Conservation (phyloP, 2,329 filamentous ascomycete species). For the Lachnellula cervina region DNA sequence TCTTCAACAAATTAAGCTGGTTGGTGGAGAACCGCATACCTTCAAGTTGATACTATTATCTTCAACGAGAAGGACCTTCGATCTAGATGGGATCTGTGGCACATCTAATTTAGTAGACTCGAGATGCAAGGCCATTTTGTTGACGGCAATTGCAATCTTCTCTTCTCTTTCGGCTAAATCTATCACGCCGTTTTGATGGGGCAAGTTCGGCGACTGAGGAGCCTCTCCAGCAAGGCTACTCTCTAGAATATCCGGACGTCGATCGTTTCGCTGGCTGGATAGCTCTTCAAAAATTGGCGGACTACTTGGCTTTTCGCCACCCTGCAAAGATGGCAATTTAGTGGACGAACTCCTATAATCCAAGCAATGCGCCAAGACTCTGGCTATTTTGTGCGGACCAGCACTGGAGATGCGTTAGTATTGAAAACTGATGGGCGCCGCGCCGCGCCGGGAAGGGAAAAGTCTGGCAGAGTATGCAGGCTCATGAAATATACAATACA, state of each 20-base stretch:
- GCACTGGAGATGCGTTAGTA: slow-evolving; percentile 9
- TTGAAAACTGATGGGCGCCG: background rate
- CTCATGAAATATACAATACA: no score
- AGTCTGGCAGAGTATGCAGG: background rate
- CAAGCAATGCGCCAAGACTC: slow-evolving; percentile 12
- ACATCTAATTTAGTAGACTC: no score
- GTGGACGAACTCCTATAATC: slow-evolving; percentile 7
- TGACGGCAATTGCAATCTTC: no score
- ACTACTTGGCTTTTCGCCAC: background rate
- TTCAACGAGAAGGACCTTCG: slow-evolving; percentile 34
- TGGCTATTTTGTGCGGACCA: slow-evolving; percentile 20
- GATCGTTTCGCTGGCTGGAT: no score
- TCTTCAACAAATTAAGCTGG: background rate
- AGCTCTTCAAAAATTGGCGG: no score
- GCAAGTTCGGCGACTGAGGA: no score
- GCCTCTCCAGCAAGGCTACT: no score
- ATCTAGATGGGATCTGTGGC: background rate
- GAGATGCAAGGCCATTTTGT: no score
- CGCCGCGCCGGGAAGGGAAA: background rate
- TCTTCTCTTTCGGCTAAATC: no score
- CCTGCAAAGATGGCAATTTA: background rate
- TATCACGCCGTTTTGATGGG: no score
- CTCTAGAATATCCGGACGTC: no score
- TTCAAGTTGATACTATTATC: slow-evolving; percentile 37
- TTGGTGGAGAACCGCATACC: slow-evolving; percentile 4